Evolutionary conservation across 1,139 yeast species (phyloP).

Genomic region (Candida tropicalis): DNA sequence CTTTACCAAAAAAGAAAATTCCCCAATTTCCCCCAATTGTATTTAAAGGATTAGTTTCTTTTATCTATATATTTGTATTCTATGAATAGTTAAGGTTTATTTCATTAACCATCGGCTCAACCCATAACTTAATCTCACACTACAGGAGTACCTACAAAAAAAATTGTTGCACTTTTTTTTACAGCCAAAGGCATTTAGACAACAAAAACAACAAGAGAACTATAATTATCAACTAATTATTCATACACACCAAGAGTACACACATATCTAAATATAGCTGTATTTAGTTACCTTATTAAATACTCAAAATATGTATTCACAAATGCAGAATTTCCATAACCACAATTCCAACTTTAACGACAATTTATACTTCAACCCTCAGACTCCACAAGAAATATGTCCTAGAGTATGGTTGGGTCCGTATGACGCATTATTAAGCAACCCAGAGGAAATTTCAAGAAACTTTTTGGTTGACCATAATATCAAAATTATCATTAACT

Average conservation of each 20-base stretch:
- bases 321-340: conserved; percentile 11
- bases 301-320: conserved; percentile 4
- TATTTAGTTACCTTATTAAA: background rate
- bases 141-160: too few species aligned
- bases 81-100: background rate
- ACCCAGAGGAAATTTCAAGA: conserved; percentile 9
- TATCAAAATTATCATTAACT: conserved; percentile 45
- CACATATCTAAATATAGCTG: background rate
- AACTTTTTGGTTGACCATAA: conserved; percentile 26
- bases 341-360: conserved; percentile 11
- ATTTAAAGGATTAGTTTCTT: too few species aligned
- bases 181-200: conserved; percentile 3
- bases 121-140: conserved; percentile 1
- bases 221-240: conserved; percentile 5
- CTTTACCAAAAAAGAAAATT: too few species aligned
- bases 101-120: conserved; percentile 3
- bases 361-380: conserved; percentile 18
- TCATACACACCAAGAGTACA: background rate
- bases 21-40: too few species aligned
- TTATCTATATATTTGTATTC: background rate
- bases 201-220: background rate
- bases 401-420: conserved; percentile 38
- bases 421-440: conserved; percentile 20
- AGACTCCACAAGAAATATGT: conserved; percentile 27
- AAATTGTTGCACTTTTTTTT: conserved; percentile 7